phyloP scores from a whole-genome alignment of 306 rosid genomes.

The Quercus engelmannii region DNA sequence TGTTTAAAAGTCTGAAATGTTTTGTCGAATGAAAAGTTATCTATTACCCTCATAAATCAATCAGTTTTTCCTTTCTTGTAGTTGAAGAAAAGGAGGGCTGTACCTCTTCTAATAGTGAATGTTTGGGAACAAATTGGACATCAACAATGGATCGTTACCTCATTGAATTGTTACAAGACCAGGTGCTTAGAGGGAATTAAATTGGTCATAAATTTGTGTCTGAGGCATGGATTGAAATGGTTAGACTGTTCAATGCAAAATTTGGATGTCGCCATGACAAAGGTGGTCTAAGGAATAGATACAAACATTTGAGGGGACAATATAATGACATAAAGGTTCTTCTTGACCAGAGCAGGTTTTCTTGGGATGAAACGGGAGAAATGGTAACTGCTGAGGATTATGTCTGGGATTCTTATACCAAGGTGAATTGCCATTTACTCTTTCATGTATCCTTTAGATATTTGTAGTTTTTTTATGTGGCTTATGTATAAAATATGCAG shows the following conservation, averaged over 20 bases:
- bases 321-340: constrained; percentile 12
- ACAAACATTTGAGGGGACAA: constrained; percentile 7
- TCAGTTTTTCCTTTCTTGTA: constrained; percentile 3
- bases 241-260: constrained; percentile 6
- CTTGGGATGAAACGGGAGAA: constrained; percentile 11
- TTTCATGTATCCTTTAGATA: neutral
- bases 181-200: constrained; percentile 17
- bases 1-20: neutral
- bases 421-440: neutral
- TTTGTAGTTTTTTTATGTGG: neutral
- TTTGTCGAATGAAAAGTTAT: constrained; percentile 10
- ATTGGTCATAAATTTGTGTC: neutral
- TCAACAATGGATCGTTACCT: constrained; percentile 12
- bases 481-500: constrained; percentile 8
- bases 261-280: constrained; percentile 8
- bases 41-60: neutral
- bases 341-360: constrained; percentile 1
- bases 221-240: constrained; percentile 17
- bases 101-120: constrained; percentile 10
- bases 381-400: constrained; percentile 9
- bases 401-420: neutral
- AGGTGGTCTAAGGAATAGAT: constrained; percentile 10
- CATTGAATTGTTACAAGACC: constrained; percentile 8
- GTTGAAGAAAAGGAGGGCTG: constrained; percentile 28
- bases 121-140: neutral